These are phyloP conservation scores for Mycena amicta DNA, from an alignment of 768 basidiomycete species.

Conservation along the genomic window DNA sequence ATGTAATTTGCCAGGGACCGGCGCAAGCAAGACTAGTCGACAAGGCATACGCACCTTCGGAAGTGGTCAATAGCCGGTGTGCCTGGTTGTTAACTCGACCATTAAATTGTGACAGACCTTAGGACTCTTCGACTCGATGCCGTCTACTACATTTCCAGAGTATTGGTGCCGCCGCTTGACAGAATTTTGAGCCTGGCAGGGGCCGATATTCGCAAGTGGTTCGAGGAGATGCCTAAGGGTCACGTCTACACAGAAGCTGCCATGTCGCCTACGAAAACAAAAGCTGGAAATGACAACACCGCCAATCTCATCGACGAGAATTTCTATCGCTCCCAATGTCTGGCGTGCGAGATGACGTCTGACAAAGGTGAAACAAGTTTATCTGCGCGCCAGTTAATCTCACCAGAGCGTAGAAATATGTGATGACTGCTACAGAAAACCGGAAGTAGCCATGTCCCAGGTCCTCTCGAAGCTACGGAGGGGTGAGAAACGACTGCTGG, in stretches of 20 bases:
- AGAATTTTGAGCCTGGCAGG: conserved; percentile 91
- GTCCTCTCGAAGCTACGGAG: conserved; percentile 56
- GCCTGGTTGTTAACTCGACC: not conserved
- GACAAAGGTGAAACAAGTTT: conserved; percentile 46
- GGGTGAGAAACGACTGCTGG: conserved; percentile 55
- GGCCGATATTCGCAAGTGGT: conserved; percentile 87
- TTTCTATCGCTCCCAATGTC: conserved; percentile 70
- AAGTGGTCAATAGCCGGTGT: conserved; percentile 66
- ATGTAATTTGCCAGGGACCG: conserved; percentile 75
- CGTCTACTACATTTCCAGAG: conserved; percentile 82
- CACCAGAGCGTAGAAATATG: conserved; percentile 58
- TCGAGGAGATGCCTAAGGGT: conserved; percentile 74
- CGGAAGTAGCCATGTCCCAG: conserved; percentile 57
- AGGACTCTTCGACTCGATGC: conserved; percentile 82
- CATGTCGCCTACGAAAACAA: conserved; percentile 30
- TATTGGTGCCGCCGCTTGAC: conserved; percentile 83
- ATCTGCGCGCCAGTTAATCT: not conserved
- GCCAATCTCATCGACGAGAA: conserved; percentile 69
- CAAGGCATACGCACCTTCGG: conserved; percentile 72
- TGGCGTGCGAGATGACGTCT: conserved; percentile 64
- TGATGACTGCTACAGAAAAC: conserved; percentile 52
- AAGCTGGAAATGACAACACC: conserved; percentile 32
- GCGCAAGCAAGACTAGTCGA: conserved; percentile 78
- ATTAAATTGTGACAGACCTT: not conserved
- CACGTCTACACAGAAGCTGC: conserved; percentile 32